These are phyloP conservation scores for Cydonia oblonga DNA, from an alignment of 331 rosid species.

Conservation along the genomic window DNA sequence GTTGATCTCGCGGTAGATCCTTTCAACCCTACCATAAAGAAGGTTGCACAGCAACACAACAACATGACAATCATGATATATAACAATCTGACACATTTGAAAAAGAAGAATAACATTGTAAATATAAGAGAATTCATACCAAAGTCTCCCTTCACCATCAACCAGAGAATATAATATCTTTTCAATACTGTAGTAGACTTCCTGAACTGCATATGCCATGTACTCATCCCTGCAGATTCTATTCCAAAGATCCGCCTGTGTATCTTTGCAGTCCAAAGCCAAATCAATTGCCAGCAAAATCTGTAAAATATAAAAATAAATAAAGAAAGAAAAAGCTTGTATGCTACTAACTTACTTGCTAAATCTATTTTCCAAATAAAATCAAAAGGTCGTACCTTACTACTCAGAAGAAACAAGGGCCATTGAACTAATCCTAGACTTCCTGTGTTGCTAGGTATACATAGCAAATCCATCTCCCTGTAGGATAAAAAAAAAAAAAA, in stretches of 20 bases:
- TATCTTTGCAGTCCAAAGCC: slow-evolving; percentile 88
- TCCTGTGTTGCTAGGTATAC: slow-evolving; percentile 86
- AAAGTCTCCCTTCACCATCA: slow-evolving; percentile 79
- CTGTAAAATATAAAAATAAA: slow-evolving; percentile 22
- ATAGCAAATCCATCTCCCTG: slow-evolving; percentile 94
- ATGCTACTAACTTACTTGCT: not conserved
- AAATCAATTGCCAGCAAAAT: slow-evolving; percentile 85
- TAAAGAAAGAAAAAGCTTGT: slow-evolving; percentile 1
- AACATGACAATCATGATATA: not conserved
- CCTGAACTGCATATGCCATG: slow-evolving; percentile 93
- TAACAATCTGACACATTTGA: not conserved
- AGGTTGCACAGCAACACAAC: not conserved
- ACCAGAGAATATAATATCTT: slow-evolving; percentile 68
- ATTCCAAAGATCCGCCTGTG: slow-evolving; percentile 77
- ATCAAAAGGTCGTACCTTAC: slow-evolving; percentile 50
- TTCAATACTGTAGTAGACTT: slow-evolving; percentile 75
- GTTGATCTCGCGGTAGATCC: slow-evolving; percentile 77
- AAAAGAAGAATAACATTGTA: not conserved
- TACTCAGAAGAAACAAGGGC: slow-evolving; percentile 96
- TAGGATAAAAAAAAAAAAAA: slow-evolving; percentile 10
- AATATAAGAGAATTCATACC: slow-evolving; percentile 38
- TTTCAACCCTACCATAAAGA: slow-evolving; percentile 62
- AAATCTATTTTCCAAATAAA: not conserved
- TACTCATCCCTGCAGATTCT: slow-evolving; percentile 84
- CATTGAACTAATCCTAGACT: slow-evolving; percentile 85